Conservation (phyloP, 2,329 filamentous ascomycete species). For the Fusarium illudens region DNA sequence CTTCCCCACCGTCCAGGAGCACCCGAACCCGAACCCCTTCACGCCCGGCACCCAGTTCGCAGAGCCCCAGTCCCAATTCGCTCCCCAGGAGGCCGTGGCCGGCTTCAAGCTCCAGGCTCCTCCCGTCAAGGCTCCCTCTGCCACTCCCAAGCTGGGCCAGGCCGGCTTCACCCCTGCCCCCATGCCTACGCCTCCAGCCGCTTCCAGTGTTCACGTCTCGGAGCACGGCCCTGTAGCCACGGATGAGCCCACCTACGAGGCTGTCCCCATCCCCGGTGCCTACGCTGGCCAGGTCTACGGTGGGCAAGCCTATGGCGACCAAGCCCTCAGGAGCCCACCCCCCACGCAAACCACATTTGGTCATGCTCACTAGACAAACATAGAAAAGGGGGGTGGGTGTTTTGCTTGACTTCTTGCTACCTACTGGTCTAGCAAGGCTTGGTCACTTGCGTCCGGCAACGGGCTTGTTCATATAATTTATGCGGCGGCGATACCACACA, state of each 20-base stretch:
- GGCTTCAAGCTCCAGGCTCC: constrained; percentile 90
- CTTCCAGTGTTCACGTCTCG: constrained; percentile 58
- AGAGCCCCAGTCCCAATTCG: constrained; percentile 71
- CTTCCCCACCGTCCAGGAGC: constrained; percentile 56
- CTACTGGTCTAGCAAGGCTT: constrained; percentile 15
- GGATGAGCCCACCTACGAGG: constrained; percentile 84
- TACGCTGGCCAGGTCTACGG: constrained; percentile 78
- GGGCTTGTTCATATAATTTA: constrained; percentile 22
- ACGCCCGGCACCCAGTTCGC: constrained; percentile 64
- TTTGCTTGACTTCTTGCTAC: constrained; percentile 25
- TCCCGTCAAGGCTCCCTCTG: constrained; percentile 78
- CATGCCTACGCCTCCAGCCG: constrained; percentile 45
- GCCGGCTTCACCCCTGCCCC: constrained; percentile 66
- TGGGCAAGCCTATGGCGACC: constrained; percentile 61
- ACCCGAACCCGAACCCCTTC: constrained; percentile 59
- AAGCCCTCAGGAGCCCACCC: constrained; percentile 61
- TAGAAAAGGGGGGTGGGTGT: constrained; percentile 1
- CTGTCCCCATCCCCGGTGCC: constrained; percentile 88
- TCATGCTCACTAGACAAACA: constrained; percentile 39
- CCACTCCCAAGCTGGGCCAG: constrained; percentile 75
- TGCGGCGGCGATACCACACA: constrained; percentile 34
- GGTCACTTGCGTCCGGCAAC: constrained; percentile 4
- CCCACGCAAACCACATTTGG: constrained; percentile 56
- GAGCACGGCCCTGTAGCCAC: constrained; percentile 75
- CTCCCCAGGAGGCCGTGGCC: constrained; percentile 60